phyloP scores from a whole-genome alignment of 331 rosid genomes.

The Saraca asoca region DNA sequence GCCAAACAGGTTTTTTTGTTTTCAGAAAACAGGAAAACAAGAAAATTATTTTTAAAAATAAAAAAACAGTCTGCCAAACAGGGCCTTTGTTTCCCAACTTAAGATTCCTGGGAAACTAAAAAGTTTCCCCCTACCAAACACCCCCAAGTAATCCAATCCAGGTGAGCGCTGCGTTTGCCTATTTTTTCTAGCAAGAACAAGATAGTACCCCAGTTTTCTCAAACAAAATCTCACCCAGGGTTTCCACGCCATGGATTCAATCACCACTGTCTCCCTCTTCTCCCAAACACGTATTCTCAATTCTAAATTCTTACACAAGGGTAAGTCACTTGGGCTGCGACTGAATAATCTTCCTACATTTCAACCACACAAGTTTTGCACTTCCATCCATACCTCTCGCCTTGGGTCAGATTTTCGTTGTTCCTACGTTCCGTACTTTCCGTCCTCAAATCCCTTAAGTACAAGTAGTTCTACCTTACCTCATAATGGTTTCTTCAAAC shows the following conservation, averaged over 20 bases:
- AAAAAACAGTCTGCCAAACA: too few relatives aligned
- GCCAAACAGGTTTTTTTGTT: too few relatives aligned
- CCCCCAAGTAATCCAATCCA: too few relatives aligned
- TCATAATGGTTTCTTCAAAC: constrained; percentile 26
- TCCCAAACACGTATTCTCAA: constrained; percentile 8
- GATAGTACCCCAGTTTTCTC: too few relatives aligned
- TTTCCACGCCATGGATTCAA: constrained; percentile 27
- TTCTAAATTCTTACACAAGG: constrained; percentile 8
- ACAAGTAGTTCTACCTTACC: constrained; percentile 6
- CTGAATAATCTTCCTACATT: constrained; percentile 21
- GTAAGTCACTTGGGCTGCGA: not conserved
- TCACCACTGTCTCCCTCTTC: constrained; percentile 27
- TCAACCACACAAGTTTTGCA: constrained; percentile 16
- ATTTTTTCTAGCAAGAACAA: not conserved
- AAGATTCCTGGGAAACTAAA: too few relatives aligned
- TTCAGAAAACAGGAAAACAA: too few relatives aligned
- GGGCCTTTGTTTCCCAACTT: too few relatives aligned
- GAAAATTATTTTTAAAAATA: too few relatives aligned
- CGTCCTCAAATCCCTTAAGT: constrained; percentile 21
- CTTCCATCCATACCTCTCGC: constrained; percentile 28
- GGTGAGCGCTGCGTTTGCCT: too few relatives aligned
- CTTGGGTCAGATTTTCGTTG: constrained; percentile 15
- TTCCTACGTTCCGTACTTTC: constrained; percentile 29
- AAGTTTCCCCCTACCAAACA: too few relatives aligned
- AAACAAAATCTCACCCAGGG: too few relatives aligned